Base-by-base conservation (phyloP, 345 rosid genomes). In the Sapria himalayana region DNA sequence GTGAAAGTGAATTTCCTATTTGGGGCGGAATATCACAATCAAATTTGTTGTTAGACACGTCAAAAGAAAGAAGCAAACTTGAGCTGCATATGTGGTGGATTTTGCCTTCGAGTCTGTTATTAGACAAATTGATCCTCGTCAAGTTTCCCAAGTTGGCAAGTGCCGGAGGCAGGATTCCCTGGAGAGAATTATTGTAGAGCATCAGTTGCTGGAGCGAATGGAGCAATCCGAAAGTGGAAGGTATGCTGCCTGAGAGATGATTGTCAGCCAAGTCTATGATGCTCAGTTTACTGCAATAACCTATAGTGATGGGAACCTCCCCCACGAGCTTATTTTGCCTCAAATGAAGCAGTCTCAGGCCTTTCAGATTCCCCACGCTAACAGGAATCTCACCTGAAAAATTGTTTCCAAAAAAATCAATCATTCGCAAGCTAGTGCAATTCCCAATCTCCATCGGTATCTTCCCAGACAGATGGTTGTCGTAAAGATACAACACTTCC, bases 231-330 rank as follows among this genome's bases (percentile, higher is more conserved):
- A 72, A 57, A 0, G 72, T 63, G 1, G 49, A 58, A 0, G 98
- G 92, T 60, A 79, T 63, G 10, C 62, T 59, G 29, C 91, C 95
- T 0, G 77, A 59, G 34, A 89, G 61, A 27, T 56, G 24, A 52
- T 89, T 89, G 50, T 89, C 98, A 0, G 98, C 98, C 52, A 89
- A 55, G 61, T 89, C 98, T 45, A 89, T 70, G 39, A 74, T 78
- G 7, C 48, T 63, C 31, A 89, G 62, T 41, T 72, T 73, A 21
- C 57, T 68, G 54, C 93, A 89, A 66, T 71, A 58, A 10, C 93
- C 98, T 41, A 89, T 48, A 23, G 57, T 48, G 51, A 62, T 61
- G 36, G 98, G 98, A 65, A 89, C 57, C 8, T 43, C 48, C 29
- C 93, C 95, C 4, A 19, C 42, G 4, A 82, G 62, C 50, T 66